Conservation (phyloP, 495 filamentous ascomycete genomes). For the Acidiella bohemica region DNA sequence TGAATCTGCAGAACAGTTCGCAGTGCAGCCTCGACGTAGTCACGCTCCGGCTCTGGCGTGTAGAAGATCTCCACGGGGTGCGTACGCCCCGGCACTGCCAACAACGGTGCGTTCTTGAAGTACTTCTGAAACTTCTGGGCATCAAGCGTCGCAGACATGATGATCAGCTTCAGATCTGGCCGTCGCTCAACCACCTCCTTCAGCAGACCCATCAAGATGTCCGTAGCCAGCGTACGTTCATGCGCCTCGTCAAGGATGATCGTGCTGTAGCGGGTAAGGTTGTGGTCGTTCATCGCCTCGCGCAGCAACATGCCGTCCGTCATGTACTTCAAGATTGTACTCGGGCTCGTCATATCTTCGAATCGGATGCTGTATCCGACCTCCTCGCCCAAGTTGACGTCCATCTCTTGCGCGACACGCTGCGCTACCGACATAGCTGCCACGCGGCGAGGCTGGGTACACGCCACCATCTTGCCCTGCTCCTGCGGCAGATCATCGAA, state of each 20-base stretch:
- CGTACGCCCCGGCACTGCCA: slow-evolving; percentile 90
- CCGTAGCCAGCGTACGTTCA: slow-evolving; percentile 91
- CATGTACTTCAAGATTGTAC: slow-evolving; percentile 98
- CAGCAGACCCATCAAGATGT: slow-evolving; percentile 84
- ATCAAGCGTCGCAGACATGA: slow-evolving; percentile 91
- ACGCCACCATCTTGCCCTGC: slow-evolving; percentile 78
- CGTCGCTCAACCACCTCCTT: slow-evolving; percentile 85
- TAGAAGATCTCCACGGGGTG: slow-evolving; percentile 98
- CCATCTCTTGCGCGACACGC: slow-evolving; percentile 94
- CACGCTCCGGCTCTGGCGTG: slow-evolving; percentile 87
- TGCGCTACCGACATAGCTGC: slow-evolving; percentile 98
- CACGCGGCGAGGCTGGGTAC: slow-evolving; percentile 94
- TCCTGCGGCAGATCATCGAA: slow-evolving; percentile 90
- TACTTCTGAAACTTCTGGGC: slow-evolving; percentile 98
- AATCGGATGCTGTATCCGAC: slow-evolving; percentile 99
- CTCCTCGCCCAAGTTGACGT: slow-evolving; percentile 84
- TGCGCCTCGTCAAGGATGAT: slow-evolving; percentile 99
- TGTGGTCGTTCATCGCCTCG: slow-evolving; percentile 95
- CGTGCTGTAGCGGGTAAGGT: slow-evolving; percentile 81
- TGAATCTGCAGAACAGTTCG: slow-evolving; percentile 95
- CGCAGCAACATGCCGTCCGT: slow-evolving; percentile 98
- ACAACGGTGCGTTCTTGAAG: slow-evolving; percentile 74
- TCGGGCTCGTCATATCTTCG: slow-evolving; percentile 82
- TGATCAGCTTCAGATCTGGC: slow-evolving; percentile 83
- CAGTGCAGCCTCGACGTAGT: slow-evolving; percentile 91